phyloP scores from a whole-genome alignment of 495 filamentous ascomycete genomes.

The Diplogelasinospora grovesii region DNA sequence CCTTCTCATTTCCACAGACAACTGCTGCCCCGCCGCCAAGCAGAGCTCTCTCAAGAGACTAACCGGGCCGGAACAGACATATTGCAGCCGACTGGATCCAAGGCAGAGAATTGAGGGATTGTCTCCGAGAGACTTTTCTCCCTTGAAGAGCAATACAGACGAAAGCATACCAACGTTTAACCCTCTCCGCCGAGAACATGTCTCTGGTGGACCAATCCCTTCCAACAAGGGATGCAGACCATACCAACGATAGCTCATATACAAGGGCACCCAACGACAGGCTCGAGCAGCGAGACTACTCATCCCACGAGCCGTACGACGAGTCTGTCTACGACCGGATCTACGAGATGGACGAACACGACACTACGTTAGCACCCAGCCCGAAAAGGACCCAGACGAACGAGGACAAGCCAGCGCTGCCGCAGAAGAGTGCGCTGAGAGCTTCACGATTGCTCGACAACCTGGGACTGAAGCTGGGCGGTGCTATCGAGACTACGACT shows the following conservation, averaged over 20 bases:
- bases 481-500: constrained; percentile 25
- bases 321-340: constrained; percentile 22
- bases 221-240: constrained; percentile 9
- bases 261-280: constrained; percentile 7
- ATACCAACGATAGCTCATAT: not conserved
- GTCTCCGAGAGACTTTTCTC: too few relatives aligned
- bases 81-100: too few relatives aligned
- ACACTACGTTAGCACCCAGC: constrained; percentile 16
- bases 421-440: constrained; percentile 38
- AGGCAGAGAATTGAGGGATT: too few relatives aligned
- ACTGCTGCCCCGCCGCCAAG: not conserved
- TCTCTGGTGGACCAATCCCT: constrained; percentile 16
- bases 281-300: constrained; percentile 6
- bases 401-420: constrained; percentile 22
- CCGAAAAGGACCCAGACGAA: constrained; percentile 9
- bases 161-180: too few relatives aligned
- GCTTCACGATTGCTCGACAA: constrained; percentile 35
- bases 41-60: too few relatives aligned
- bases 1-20: not conserved
- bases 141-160: too few relatives aligned
- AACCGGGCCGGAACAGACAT: too few relatives aligned
- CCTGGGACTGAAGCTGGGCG: constrained; percentile 31
- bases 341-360: constrained; percentile 22
- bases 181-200: too few relatives aligned
- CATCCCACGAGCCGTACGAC: constrained; percentile 12